Evolutionary conservation across 192 early-diverging fungal species (phyloP).

Genomic region (Backusella psychrophila): DNA sequence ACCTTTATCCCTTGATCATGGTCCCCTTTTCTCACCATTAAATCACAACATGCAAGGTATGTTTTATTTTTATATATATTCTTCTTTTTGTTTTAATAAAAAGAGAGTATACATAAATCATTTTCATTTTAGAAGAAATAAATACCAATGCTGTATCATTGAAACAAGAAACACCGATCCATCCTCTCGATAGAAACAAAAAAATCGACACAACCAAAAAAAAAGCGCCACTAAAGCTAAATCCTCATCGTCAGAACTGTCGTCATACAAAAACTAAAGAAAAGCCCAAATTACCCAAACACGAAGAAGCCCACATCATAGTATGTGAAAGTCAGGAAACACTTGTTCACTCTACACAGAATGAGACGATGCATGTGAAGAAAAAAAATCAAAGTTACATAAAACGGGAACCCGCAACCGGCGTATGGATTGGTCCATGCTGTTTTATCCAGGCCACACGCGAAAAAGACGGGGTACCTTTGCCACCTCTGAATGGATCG

Average conservation of each 20-base stretch:
- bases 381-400: background rate
- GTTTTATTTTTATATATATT: background rate
- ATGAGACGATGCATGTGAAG: background rate
- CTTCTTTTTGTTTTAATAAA: background rate
- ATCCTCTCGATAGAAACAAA: background rate
- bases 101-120: background rate
- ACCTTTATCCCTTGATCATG: background rate
- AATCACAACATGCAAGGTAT: background rate
- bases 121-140: background rate
- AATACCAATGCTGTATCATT: background rate
- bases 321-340: constrained; percentile 9
- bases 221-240: background rate
- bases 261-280: background rate
- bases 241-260: background rate
- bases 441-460: background rate
- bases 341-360: background rate
- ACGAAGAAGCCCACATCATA: background rate
- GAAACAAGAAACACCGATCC: background rate
- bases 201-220: background rate
- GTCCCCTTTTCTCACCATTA: background rate
- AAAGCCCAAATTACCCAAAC: background rate
- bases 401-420: background rate
- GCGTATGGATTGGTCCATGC: background rate
- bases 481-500: background rate
- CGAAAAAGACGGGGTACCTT: background rate